Conservation (phyloP, 495 filamentous ascomycete genomes). For the Elasticomyces elasticus region DNA sequence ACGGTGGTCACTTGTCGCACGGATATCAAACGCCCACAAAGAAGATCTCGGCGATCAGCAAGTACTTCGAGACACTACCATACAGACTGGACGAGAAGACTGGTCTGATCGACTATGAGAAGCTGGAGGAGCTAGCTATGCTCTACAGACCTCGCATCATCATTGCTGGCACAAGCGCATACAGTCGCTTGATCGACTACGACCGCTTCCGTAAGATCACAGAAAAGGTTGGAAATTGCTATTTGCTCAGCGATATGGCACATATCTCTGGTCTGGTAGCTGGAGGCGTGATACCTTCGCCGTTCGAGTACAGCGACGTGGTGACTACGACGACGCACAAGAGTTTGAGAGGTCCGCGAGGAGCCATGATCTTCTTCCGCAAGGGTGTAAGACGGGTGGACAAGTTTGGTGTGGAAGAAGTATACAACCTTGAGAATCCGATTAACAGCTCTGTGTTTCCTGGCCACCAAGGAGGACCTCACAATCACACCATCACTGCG, state of each 20-base stretch:
- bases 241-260: constrained; percentile 95
- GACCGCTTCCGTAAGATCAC: constrained; percentile 91
- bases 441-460: constrained; percentile 99
- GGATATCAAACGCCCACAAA: constrained; percentile 96
- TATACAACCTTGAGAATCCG: constrained; percentile 86
- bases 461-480: constrained; percentile 96
- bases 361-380: constrained; percentile 99
- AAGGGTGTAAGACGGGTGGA: constrained; percentile 85
- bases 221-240: constrained; percentile 67
- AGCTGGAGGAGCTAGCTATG: constrained; percentile 80
- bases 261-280: constrained; percentile 96
- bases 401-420: constrained; percentile 66
- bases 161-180: constrained; percentile 95
- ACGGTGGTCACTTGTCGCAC: constrained; percentile 93
- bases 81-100: constrained; percentile 88
- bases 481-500: constrained; percentile 99
- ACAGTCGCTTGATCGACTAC: constrained; percentile 98
- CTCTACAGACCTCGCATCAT: constrained; percentile 93
- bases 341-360: constrained; percentile 93
- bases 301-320: constrained; percentile 89
- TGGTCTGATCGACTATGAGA: constrained; percentile 95
- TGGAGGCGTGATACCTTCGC: constrained; percentile 84
- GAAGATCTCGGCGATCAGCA: constrained; percentile 96
- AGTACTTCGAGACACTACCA: constrained; percentile 96
- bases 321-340: constrained; percentile 99